Conservation (phyloP, 2,329 filamentous ascomycete species). For the Helotiales sp. region DNA sequence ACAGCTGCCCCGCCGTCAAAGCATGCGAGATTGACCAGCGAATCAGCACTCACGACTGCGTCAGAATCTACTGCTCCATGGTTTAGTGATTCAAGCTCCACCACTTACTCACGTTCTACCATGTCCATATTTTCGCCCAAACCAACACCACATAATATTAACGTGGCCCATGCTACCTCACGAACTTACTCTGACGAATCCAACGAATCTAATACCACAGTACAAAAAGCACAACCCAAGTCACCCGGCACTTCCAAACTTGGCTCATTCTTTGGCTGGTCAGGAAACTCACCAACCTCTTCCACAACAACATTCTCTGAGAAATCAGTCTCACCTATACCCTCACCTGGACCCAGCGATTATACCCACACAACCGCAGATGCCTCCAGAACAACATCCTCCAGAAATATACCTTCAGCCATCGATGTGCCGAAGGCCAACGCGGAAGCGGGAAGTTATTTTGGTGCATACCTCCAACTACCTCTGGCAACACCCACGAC, state of each 20-base stretch:
- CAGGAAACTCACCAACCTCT: conserved; percentile 52
- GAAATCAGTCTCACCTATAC: conserved; percentile 55
- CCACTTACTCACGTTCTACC: conserved; percentile 29
- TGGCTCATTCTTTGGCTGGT: conserved; percentile 69
- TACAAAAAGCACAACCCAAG: conserved; percentile 41
- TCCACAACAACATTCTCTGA: conserved; percentile 63
- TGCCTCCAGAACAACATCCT: conserved; percentile 22
- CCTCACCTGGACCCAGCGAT: conserved; percentile 50
- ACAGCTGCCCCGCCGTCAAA: conserved; percentile 19
- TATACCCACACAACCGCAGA: conserved; percentile 31
- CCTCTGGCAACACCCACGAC: conserved; percentile 39
- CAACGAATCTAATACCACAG: conserved; percentile 28
- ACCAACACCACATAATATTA: conserved; percentile 32
- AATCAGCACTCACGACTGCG: conserved; percentile 29
- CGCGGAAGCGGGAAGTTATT: conserved; percentile 41
- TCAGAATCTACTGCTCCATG: conserved; percentile 32
- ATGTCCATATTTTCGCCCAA: conserved; percentile 38
- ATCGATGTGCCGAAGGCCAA: conserved; percentile 37
- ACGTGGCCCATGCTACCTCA: conserved; percentile 22
- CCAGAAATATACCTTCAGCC: conserved; percentile 38
- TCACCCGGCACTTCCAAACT: conserved; percentile 53
- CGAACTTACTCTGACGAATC: conserved; percentile 31
- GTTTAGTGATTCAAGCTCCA: conserved; percentile 31
- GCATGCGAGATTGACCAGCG: conserved; percentile 34
- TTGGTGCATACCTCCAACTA: conserved; percentile 33